Conservation (phyloP, 164 flowering plant species). For the Litsea cubeba region DNA sequence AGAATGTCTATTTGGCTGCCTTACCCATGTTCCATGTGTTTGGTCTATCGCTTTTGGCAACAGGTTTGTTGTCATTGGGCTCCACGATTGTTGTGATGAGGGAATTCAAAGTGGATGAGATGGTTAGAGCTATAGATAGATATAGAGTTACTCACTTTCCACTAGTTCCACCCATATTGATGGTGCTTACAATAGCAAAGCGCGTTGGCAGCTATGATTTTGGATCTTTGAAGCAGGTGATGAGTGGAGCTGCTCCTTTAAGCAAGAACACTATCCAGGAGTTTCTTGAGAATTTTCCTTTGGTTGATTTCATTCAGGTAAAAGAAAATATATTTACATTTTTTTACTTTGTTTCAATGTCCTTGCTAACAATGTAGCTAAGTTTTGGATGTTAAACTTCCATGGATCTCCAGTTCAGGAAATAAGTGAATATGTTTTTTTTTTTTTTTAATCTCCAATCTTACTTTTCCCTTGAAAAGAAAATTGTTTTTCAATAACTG, state of each 20-base stretch:
- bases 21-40: constrained; percentile 81
- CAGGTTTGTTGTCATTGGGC: constrained; percentile 65
- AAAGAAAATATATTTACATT: background rate
- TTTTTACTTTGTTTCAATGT: no score
- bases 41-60: constrained; percentile 56
- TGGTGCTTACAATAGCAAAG: constrained; percentile 41
- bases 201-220: constrained; percentile 15
- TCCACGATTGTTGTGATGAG: constrained; percentile 60
- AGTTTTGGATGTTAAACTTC: no score
- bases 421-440: no score
- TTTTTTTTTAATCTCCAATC: no score
- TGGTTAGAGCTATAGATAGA: constrained; percentile 42
- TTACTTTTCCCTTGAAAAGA: no score
- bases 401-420: no score
- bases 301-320: constrained; percentile 86
- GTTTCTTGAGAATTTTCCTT: constrained; percentile 42
- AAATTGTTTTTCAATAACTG: no score
- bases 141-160: constrained; percentile 65
- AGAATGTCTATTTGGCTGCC: constrained; percentile 53
- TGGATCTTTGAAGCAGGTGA: constrained; percentile 65
- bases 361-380: no score
- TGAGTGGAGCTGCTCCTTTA: constrained; percentile 69
- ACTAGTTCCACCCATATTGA: constrained; percentile 63
- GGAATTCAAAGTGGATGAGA: constrained; percentile 45
- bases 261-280: constrained; percentile 44